phyloP scores from a whole-genome alignment of 805 yeast species.

The Saccharomycopsis vini region DNA sequence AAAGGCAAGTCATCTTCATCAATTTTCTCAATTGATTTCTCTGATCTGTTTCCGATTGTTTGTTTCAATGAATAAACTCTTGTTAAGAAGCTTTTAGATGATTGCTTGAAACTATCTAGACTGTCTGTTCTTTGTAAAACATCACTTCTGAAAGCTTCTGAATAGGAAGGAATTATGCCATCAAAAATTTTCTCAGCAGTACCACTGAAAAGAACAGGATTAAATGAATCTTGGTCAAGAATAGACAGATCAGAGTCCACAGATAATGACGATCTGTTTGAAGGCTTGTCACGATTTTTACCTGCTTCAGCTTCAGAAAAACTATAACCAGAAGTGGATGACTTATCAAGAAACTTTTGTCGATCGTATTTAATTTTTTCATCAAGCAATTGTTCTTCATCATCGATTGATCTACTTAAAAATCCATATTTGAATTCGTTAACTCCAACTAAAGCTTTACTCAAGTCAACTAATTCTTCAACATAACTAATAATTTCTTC shows the following conservation, averaged over 20 bases:
- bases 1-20: constrained; percentile 30
- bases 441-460: constrained; percentile 38
- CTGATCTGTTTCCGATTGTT: background rate
- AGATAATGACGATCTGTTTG: background rate
- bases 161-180: no score
- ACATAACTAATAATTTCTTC: constrained; percentile 42
- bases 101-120: constrained; percentile 7
- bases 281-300: background rate
- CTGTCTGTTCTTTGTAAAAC: constrained; percentile 1
- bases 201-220: background rate
- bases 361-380: background rate
- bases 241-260: background rate
- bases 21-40: no score
- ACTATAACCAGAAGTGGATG: background rate
- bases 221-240: background rate
- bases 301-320: background rate
- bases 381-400: background rate
- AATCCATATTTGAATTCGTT: constrained; percentile 44
- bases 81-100: background rate
- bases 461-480: constrained; percentile 36
- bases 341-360: no score
- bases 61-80: constrained; percentile 1
- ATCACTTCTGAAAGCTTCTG: background rate
- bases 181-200: background rate
- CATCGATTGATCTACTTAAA: constrained; percentile 36